Base-by-base conservation (phyloP, 1,139 yeast species). In the Candida pseudoviswanathii region DNA sequence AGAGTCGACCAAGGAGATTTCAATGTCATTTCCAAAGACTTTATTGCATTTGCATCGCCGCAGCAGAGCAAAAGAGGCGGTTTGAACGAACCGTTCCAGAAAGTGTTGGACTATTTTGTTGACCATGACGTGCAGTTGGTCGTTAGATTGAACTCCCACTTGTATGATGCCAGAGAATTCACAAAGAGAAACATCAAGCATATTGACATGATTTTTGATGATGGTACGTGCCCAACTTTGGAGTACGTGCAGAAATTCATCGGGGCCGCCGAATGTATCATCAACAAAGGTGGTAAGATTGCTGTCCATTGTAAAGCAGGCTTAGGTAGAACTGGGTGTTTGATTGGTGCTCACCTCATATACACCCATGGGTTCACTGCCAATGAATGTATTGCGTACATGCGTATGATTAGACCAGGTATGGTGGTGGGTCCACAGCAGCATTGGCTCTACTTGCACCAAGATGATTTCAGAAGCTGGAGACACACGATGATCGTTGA, bases 401-500 rank as follows among this genome's bases (percentile, higher is more conserved):
- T 94, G 95, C 81, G 99, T 66, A 89, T 94, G 82, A 78, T 94
- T 56, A 82, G 99, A 58, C 99, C 99, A 0, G 99, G 99, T 31
- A 94, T 94, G 99, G 98, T 94, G 11, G 99, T 94, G 34, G 99
- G 99, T 0, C 99, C 99, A 2, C 99, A 94, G 67, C 99, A 94
- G 65, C 99, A 94, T 70, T 94, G 99, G 99, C 77, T 94, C 49
- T 95, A 94, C 63, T 80, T 94, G 58, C 97, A 94, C 66, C 99
- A 94, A 68, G 87, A 91, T 65, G 97, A 91, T 59, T 94, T 94
- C 68, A 80, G 97, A 60, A 97, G 91, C 60, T 94, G 99, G 98
- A 82, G 92, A 65, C 88, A 86, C 60, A 91, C 97, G 5, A 91
- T 89, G 96, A 82, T 84, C n/a, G 68, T 89, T 50, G 90, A 86